Evolutionary conservation across 2,329 filamentous ascomycete species (phyloP).

Genomic region (Trichophyton schoenleinii): DNA sequence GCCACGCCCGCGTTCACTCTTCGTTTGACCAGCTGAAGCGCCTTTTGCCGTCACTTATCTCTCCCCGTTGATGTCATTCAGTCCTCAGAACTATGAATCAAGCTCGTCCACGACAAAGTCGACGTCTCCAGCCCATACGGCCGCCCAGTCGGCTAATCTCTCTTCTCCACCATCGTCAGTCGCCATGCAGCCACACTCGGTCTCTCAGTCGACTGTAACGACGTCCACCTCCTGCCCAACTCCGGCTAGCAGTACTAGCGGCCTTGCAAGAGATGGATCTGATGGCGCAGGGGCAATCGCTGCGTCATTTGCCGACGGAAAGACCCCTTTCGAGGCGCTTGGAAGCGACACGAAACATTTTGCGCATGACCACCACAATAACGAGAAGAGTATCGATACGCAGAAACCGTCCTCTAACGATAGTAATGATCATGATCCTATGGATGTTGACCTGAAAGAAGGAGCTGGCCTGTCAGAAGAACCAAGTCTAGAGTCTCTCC

Average conservation of each 20-base stretch:
- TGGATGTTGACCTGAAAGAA: slow-evolving; percentile 28
- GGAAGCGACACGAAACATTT: background rate
- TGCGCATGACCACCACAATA: background rate
- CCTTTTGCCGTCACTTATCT: slow-evolving; percentile 16
- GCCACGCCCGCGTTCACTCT: slow-evolving; percentile 8
- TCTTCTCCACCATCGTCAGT: slow-evolving; percentile 31
- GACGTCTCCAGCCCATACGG: slow-evolving; percentile 34
- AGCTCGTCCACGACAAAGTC: slow-evolving; percentile 32
- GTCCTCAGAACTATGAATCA: slow-evolving; percentile 37
- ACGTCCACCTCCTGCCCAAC: slow-evolving; percentile 34
- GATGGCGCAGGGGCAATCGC: slow-evolving; percentile 11
- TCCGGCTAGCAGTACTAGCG: slow-evolving; percentile 34
- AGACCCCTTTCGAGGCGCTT: background rate
- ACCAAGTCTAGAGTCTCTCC: slow-evolving; percentile 31
- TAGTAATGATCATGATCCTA: slow-evolving; percentile 21
- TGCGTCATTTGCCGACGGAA: slow-evolving; percentile 12
- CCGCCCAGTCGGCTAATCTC: slow-evolving; percentile 28
- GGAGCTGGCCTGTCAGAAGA: slow-evolving; percentile 15
- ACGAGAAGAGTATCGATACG: slow-evolving; percentile 15
- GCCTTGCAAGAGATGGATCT: slow-evolving; percentile 23
- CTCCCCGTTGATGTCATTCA: slow-evolving; percentile 40
- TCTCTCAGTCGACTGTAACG: slow-evolving; percentile 30
- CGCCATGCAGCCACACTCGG: slow-evolving; percentile 32
- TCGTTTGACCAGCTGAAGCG: slow-evolving; percentile 8
- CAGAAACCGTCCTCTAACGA: slow-evolving; percentile 12